These are phyloP conservation scores for Candida yuanshanica DNA, from an alignment of 805 yeast genomes.

Conservation along the genomic window DNA sequence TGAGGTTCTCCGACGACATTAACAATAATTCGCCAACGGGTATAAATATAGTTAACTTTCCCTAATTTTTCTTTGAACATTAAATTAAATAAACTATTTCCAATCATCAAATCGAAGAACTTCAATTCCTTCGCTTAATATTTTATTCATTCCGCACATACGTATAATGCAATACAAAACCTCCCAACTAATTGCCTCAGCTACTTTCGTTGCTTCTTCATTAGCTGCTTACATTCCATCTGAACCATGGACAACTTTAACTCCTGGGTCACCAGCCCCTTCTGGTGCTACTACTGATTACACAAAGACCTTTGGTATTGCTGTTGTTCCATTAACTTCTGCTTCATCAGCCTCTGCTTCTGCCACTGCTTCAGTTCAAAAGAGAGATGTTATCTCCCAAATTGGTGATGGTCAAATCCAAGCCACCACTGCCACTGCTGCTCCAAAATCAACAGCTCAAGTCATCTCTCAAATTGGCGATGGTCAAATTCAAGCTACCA, in stretches of 20 bases:
- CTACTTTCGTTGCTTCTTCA: constrained; percentile 41
- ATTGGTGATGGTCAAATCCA: constrained; percentile 29
- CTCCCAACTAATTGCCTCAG: constrained; percentile 31
- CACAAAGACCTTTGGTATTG: constrained; percentile 37
- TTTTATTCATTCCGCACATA: constrained; percentile 1
- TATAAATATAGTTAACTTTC: background rate
- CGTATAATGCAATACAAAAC: constrained; percentile 40
- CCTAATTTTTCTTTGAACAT: background rate
- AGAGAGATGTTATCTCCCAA: constrained; percentile 23
- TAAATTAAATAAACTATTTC: background rate
- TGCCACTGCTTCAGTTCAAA: constrained; percentile 17
- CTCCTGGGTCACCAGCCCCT: constrained; percentile 33
- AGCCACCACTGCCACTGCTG: constrained; percentile 19
- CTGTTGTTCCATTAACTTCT: constrained; percentile 32
- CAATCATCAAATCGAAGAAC: background rate
- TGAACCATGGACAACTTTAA: constrained; percentile 41
- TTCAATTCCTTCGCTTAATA: background rate
- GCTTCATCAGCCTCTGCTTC: constrained; percentile 25
- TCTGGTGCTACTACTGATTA: constrained; percentile 32
- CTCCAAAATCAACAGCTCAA: constrained; percentile 18
- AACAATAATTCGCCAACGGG: background rate
- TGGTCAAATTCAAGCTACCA: constrained; percentile 28
- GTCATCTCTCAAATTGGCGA: constrained; percentile 22
- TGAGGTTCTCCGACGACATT: background rate
- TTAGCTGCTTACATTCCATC: constrained; percentile 63